Evolutionary conservation across 805 yeast genomes (phyloP), one percentile per base, ranked within the genome.

Genomic region (Yarrowia keelungensis): DNA sequence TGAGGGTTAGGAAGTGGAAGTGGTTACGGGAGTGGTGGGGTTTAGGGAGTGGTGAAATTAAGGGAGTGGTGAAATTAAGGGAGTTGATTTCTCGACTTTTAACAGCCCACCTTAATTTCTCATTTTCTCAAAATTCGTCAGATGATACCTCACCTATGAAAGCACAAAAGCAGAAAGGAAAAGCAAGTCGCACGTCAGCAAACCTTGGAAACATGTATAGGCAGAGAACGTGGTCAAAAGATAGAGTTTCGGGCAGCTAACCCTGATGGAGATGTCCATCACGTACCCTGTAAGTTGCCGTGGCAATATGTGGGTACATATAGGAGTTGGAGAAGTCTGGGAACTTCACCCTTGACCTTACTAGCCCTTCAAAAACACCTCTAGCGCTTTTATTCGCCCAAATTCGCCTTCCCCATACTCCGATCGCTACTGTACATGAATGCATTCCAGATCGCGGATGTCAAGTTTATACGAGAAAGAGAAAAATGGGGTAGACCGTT

Each of bases 211-310:
- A 8, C n/a, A n/a, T 7, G 12, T n/a, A 32, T 2, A 35, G 22
- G 26, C 56, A 35, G 41, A 50, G 56, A 50, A 35, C 56, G 56
- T 50, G 56, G 56, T 9, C 41, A 38, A 32, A 36, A 46, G 67
- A 46, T 61, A 49, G 42, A 41, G 22, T 49, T 61, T 61, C 67
- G 67, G 67, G 32, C 59, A 22, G 67, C 35, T 49, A 61, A 61
- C 67, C 59, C 67, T 36, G 62, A 59, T 47, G 61, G 22, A 14
- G 41, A 53, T 36, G 39, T 50, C 35, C 53, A 15, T 26, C 32
- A 26, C 32, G 7, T 5, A 26, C 32, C 7, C 32, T 26, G 32
- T 26, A 26, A 26, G 32, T 26, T 26, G 32, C 32, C 32, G 32
- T 26, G 32, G 32, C 32, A 26, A 26, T 26, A 26, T 3, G 7